Evolutionary conservation across 2,329 filamentous ascomycete genomes (phyloP).

Genomic region (Aspergillus persii): DNA sequence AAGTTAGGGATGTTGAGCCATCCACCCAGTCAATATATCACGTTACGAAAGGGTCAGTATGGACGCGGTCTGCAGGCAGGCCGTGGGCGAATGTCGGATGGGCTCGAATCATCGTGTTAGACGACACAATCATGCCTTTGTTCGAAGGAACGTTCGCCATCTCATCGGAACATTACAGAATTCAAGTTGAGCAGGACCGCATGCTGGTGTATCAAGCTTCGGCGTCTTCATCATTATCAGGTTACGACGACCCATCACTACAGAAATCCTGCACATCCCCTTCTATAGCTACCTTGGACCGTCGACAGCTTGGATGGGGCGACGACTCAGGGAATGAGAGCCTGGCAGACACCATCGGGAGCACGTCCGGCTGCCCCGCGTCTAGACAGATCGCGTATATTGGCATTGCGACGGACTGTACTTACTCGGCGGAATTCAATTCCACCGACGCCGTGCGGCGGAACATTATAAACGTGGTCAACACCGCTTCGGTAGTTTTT

Average conservation of each 20-base stretch:
- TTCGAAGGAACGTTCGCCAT: slow-evolving; percentile 7
- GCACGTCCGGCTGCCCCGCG: slow-evolving; percentile 73
- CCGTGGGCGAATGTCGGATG: not conserved
- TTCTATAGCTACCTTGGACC: not conserved
- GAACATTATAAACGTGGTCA: slow-evolving; percentile 59
- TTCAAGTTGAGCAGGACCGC: not conserved
- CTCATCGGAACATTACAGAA: slow-evolving; percentile 1
- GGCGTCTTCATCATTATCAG: not conserved
- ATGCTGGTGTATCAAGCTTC: not conserved
- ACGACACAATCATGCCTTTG: not conserved
- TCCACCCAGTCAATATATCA: not conserved
- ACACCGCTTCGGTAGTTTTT: slow-evolving; percentile 77
- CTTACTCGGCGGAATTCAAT: slow-evolving; percentile 70
- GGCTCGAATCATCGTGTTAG: not conserved
- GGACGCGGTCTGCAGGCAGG: not conserved
- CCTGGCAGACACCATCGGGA: slow-evolving; percentile 70
- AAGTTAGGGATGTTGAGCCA: not conserved
- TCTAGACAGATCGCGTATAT: slow-evolving; percentile 82
- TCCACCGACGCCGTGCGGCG: slow-evolving; percentile 49
- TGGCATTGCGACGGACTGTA: slow-evolving; percentile 86
- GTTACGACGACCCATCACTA: not conserved
- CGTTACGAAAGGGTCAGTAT: slow-evolving; percentile 4
- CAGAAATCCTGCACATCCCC: not conserved
- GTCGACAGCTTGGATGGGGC: not conserved
- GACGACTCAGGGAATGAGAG: not conserved